A percentile compares a stretch with the other conserved stretches of the same genome.
Evolutionary conservation across 2,329 filamentous ascomycete genomes (phyloP).

Genomic region (Chaetomium sp.): DNA sequence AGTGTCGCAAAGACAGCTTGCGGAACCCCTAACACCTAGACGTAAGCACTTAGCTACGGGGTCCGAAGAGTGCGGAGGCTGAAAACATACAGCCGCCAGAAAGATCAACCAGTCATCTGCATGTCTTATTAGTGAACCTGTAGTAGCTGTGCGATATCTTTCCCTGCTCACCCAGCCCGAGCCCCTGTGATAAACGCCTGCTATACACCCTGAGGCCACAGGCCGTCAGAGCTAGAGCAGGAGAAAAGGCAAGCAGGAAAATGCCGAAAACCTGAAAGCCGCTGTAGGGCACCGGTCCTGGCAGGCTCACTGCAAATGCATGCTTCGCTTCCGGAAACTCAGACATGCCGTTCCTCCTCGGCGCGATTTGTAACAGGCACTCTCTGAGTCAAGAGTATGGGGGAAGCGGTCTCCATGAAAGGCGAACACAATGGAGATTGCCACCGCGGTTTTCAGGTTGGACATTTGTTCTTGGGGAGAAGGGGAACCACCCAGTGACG

Average conservation of each 20-base stretch:
- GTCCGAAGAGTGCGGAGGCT: background rate
- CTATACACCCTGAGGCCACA: conserved; percentile 16
- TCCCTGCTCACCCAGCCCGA: conserved; percentile 24
- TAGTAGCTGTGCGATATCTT: background rate
- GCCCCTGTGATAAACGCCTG: conserved; percentile 21
- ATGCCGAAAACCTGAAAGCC: conserved; percentile 28
- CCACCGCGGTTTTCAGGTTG: background rate
- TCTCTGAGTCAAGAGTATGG: background rate
- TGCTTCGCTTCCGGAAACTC: background rate
- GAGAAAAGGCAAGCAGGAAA: conserved; percentile 23
- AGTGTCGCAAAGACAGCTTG: background rate
- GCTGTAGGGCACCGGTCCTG: conserved; percentile 26
- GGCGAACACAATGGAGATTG: background rate
- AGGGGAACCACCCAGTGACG: background rate
- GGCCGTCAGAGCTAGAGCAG: background rate
- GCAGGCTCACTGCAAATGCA: conserved; percentile 20
- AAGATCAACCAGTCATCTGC: conserved; percentile 31
- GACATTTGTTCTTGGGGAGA: background rate
- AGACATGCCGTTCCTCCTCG: background rate
- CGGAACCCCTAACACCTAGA: conserved; percentile 18
- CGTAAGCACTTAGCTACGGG: background rate
- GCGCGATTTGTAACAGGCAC: background rate
- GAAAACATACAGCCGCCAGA: conserved; percentile 23
- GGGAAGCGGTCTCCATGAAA: background rate
- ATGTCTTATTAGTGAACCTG: conserved; percentile 6